Evolutionary conservation across 2,329 filamentous ascomycete genomes (phyloP), one percentile per base, ranked within the genome.

Genomic region (Cladorrhinum sp.): DNA sequence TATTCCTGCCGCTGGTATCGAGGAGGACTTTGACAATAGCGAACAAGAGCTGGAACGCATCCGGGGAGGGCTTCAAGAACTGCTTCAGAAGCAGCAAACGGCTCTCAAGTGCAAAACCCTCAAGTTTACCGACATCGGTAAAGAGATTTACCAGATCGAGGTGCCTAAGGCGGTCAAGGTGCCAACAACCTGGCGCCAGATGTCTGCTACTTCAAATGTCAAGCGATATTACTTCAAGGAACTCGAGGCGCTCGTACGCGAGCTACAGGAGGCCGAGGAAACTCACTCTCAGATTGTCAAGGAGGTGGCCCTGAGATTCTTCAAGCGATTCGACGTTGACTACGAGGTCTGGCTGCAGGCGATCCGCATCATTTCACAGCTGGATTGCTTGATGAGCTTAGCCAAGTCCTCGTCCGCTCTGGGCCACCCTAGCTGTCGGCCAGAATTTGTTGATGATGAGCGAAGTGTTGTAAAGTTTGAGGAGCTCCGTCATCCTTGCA

Each of bases 131-230:
- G 91, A 98, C 71, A 89, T 96, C 7, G 95, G 95, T 63, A 99
- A 99, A 73, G 95, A 99, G 71, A 91, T 99, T 56, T 98, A 96
- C 76, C 93, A 99, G 75, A 81, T 99, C 10, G 95, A 99, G 73
- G 89, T 91, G 0, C 93, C 95, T 0, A 96, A 95, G 74, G 78
- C 79, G 1, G 79, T 91, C 70, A 96, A 96, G 74, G 86, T 99
- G 2, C 95, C 95, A 0, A 89, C 89, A 66, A 85, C 80, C 68
- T 99, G 95, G 93, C 88, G 92, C 64, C 93, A 98, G 71, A 97
- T 98, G 92, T 98, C 95, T 3, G 90, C 93, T 0, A 98, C 95
- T 0, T 85, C 89, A 64, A 86, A 88, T 59, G 90, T 96, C 70
- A 97, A 96, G 76, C 89, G 95, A 0, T 99, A 93, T 79, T 99